Conservation (phyloP, 2,329 filamentous ascomycete genomes). For the Colletotrichum orchidophilum region DNA sequence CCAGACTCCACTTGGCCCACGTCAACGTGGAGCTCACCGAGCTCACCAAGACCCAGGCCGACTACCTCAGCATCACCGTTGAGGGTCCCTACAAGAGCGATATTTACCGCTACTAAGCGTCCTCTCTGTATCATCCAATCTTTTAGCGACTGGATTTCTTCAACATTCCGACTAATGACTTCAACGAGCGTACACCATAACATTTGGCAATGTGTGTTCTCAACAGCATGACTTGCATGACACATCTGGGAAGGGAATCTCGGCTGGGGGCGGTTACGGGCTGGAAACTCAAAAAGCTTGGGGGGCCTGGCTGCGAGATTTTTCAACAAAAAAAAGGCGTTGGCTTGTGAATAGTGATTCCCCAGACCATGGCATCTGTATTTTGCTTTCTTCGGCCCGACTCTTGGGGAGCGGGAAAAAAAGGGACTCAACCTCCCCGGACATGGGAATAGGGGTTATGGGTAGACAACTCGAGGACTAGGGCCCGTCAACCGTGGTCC, state of each 20-base stretch:
- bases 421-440: slow-evolving; percentile 31
- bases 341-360: slow-evolving; percentile 44
- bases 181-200: slow-evolving; percentile 34
- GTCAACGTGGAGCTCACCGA: slow-evolving; percentile 93
- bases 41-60: slow-evolving; percentile 86
- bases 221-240: slow-evolving; percentile 56
- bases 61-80: slow-evolving; percentile 87
- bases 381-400: slow-evolving; percentile 35
- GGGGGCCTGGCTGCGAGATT: slow-evolving; percentile 43
- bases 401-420: slow-evolving; percentile 20
- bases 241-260: slow-evolving; percentile 43
- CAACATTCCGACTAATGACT: slow-evolving; percentile 36
- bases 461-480: slow-evolving; percentile 26
- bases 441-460: slow-evolving; percentile 21
- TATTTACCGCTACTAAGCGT: slow-evolving; percentile 65
- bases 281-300: slow-evolving; percentile 40
- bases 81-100: slow-evolving; percentile 98
- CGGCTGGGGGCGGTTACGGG: slow-evolving; percentile 37
- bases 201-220: slow-evolving; percentile 47
- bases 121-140: slow-evolving; percentile 44
- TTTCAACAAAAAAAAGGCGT: slow-evolving; percentile 50
- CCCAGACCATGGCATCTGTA: slow-evolving; percentile 43
- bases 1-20: slow-evolving; percentile 90
- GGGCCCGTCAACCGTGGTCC: slow-evolving; percentile 57
- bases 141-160: slow-evolving; percentile 26